Base-by-base conservation (phyloP, 1,284 basidiomycete species). In the Chondrostereum purpureum region DNA sequence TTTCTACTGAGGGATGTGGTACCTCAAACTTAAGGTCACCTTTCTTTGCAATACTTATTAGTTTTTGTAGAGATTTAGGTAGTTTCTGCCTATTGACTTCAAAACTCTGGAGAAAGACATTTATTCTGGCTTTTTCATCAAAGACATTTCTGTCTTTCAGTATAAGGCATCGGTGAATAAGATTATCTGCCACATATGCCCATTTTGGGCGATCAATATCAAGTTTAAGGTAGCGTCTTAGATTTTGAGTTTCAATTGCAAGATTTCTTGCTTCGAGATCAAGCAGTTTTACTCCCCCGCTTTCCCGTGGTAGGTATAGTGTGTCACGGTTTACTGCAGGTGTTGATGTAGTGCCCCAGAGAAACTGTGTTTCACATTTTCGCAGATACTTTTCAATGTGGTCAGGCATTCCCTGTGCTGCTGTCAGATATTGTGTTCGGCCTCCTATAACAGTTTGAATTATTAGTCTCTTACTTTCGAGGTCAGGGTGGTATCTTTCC, bases 241-340 rank as follows among this genome's bases (percentile, higher is more conserved):
- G 21, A 47, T 49, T 47, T 27, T 46, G 53, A 12, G 58, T 33
- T 3, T 44, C 38, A 10, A 61, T 61, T 1, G 61, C 59, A 23
- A 55, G 51, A 39, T 61, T 61, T 21, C 57, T 34, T 2, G 50
- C 43, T 21, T 19, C 12, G 1, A 63, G 45, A 31, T 61, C 52
- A 1, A 60, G 52, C 0, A 60, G 22, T 14, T 44, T 40, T 10
- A 45, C 33, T 0, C 61, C 59, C 17, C 59, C 59, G 39, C 47
- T 19, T 8, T 49, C 27, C 3, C 17, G 44, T 21, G 47, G 50
- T 6, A 38, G 39, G 2, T 42, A n/a, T 13, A 65, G 14, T 0
- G 53, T 59, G 2, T 58, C 47, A 19, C 44, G 39, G n/a, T 54
- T 55, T 6, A 63, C 43, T 8, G 46, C 42, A 0, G 49, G 45